Evolutionary conservation across 2,329 filamentous ascomycete genomes (phyloP), one percentile per base, ranked within the genome.

Genomic region (Bimuria novae-zelandiae): DNA sequence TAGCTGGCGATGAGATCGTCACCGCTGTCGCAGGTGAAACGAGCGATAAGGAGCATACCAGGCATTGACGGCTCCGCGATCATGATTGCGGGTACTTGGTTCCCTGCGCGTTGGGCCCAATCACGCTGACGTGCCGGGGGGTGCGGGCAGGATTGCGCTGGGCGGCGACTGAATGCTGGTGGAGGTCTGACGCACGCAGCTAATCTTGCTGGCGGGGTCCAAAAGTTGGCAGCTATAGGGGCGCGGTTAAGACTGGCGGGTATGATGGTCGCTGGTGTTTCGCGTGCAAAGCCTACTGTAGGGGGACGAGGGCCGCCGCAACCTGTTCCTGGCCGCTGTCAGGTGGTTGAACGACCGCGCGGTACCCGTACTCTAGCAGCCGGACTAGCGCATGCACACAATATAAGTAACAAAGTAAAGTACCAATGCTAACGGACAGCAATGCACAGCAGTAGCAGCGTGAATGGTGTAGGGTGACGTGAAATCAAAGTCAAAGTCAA

Each of bases 1-100:
- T 65, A 70, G 67, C 54, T 35, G 48, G 40, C 12, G 25, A 44
- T 7, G 52, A 52, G 66, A 67, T 69, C 62, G 69, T 69, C 66
- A 68, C 67, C 46, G 61, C 58, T 54, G 42, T 47, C 59, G 60
- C 19, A 61, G 39, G 63, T 73, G 71, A 72, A 73, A 74, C 71
- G 62, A 55, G 69, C 64, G 62, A 63, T 62, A 63, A 63, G 59
- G 62, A 61, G 57, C 68, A 47, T 69, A 76, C 74, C 74, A 72
- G 73, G 71, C 72, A 75, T 71, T 65, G 72, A 69, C 65, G 71
- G 64, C 56, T 75, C 72, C 60, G 72, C 72, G 61, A 75, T 68
- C 71, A 75, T 74, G 67, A 70, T 75, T 68, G 65, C 60, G 56
- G 66, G 60, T 68, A 57, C 53, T 56, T 45, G 42, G 55, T 65